Evolutionary conservation across 306 rosid genomes (phyloP).

Genomic region (Cucumis melo): DNA sequence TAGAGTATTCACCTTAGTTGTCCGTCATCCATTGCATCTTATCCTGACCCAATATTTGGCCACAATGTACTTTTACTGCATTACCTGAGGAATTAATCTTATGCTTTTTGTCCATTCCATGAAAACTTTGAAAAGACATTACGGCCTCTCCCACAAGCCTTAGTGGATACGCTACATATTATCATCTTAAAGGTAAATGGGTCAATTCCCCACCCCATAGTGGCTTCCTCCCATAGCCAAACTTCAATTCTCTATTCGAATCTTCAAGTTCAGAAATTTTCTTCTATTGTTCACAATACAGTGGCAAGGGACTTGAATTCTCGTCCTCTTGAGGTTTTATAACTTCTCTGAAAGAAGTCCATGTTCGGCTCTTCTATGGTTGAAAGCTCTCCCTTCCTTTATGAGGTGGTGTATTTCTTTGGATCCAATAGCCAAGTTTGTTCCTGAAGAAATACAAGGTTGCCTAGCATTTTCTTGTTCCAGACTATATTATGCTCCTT

Average conservation of each 20-base stretch:
- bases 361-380: neutral
- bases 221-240: neutral
- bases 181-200: neutral
- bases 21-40: neutral
- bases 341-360: neutral
- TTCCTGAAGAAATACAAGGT: neutral
- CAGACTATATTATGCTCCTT: neutral
- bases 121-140: neutral
- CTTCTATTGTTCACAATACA: neutral
- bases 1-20: neutral
- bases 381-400: neutral
- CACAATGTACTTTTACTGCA: neutral
- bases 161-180: neutral
- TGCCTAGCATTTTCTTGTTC: neutral
- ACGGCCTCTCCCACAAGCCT: neutral
- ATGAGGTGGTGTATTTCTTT: neutral
- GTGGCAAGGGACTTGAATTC: neutral
- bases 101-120: neutral
- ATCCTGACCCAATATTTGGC: neutral
- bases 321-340: neutral
- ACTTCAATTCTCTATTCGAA: neutral
- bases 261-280: neutral
- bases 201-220: neutral
- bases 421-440: neutral
- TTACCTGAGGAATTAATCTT: neutral